Evolutionary conservation across 2,329 filamentous ascomycete species (phyloP).

Genomic region (Zymoseptoria ardabiliae): DNA sequence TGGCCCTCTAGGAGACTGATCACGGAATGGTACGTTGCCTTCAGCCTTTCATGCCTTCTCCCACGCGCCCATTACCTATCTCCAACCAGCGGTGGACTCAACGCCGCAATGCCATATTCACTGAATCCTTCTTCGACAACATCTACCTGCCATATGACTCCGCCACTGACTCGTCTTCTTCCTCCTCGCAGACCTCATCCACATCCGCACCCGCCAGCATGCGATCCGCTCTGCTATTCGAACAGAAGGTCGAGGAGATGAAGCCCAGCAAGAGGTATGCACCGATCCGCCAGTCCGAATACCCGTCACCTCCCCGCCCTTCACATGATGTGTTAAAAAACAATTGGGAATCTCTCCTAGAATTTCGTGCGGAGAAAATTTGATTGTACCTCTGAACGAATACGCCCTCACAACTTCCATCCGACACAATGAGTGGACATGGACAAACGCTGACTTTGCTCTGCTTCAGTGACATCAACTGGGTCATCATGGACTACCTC

Average conservation of each 20-base stretch:
- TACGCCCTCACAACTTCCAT: neutral
- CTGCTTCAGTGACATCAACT: conserved; percentile 75
- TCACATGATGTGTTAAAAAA: conserved; percentile 75
- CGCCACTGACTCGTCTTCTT: conserved; percentile 1
- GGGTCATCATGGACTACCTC: conserved; percentile 91
- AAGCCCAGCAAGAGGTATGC: conserved; percentile 74
- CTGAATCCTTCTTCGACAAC: neutral
- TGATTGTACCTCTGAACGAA: conserved; percentile 66
- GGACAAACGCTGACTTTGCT: conserved; percentile 14
- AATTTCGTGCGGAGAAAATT: conserved; percentile 79
- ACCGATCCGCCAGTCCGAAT: neutral
- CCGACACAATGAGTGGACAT: neutral
- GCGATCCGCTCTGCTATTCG: conserved; percentile 64
- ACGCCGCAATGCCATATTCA: neutral
- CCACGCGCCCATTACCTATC: neutral
- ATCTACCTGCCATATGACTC: neutral
- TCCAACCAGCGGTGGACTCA: too few species aligned
- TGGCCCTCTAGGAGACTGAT: neutral
- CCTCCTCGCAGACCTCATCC: conserved; percentile 49
- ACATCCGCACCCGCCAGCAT: conserved; percentile 58
- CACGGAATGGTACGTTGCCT: neutral
- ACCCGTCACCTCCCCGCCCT: conserved; percentile 25
- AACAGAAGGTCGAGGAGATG: conserved; percentile 72
- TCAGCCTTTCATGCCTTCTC: neutral
- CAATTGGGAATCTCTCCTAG: conserved; percentile 99